Conservation (phyloP, 2,329 filamentous ascomycete species). For the Ploettnerulaceae sp. region DNA sequence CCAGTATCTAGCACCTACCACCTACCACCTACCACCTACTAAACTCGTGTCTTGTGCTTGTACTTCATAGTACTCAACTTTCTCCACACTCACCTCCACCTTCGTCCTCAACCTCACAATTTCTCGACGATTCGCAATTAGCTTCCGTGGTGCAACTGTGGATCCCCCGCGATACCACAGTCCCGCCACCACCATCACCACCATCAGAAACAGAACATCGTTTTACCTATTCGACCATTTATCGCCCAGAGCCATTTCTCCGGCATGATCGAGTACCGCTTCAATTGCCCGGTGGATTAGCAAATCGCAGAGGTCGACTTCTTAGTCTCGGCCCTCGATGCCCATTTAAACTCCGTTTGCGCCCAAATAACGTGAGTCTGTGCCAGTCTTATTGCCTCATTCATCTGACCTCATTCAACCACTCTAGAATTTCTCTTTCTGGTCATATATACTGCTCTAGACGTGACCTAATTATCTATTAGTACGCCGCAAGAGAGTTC, state of each 20-base stretch:
- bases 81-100: conserved; percentile 7
- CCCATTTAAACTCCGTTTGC: not conserved
- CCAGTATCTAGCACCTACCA: too few relatives aligned
- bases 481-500: conserved; percentile 11
- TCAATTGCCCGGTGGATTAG: conserved; percentile 22
- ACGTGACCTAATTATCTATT: conserved; percentile 2
- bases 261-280: conserved; percentile 23
- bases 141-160: conserved; percentile 7
- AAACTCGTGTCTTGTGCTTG: too few relatives aligned
- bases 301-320: conserved; percentile 8
- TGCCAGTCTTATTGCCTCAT: not conserved
- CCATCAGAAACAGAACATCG: not conserved
- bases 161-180: conserved; percentile 1
- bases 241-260: conserved; percentile 8
- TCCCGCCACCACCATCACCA: not conserved
- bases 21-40: too few relatives aligned
- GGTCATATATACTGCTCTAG: not conserved
- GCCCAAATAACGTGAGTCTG: conserved; percentile 8
- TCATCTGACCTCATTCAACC: not conserved
- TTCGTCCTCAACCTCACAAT: not conserved
- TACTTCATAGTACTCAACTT: not conserved
- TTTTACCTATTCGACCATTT: not conserved
- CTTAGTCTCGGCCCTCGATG: not conserved
- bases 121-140: conserved; percentile 4
- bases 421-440: not conserved